Evolutionary conservation across 208 protist genomes (phyloP), one percentile per base, ranked within the genome.

Genomic region (Trypanosoma grayi): DNA sequence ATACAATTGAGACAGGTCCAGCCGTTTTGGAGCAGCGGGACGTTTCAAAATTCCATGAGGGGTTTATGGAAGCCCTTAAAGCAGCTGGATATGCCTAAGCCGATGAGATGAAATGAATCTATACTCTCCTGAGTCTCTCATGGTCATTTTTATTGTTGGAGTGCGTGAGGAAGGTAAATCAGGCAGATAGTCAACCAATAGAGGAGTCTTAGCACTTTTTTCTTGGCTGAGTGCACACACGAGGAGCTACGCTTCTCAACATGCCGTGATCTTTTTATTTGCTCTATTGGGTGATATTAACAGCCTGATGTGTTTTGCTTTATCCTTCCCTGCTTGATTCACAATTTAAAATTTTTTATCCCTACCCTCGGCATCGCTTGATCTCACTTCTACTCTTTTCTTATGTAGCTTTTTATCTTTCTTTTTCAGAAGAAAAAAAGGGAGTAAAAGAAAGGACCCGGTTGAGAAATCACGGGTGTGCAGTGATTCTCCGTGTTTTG

Each of bases 31-130:
- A 65, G 27, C 46, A 27, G 31, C 44, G 47, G 30, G 50, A 65
- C 27, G 11, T 41, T 8, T 50, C 57, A 24, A 71, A 64, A 33
- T 40, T 71, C 56, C 65, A 71, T 51, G 57, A 64, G 37, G 65
- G 65, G 39, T n/a, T 71, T 14, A 51, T 56, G 47, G 65, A 71
- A 13, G 46, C 39, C 30, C 57, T 71, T 16, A 71, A 64, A 24
- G 4, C 50, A 20, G 24, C 24, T 27, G 50, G 50, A 7, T 41
- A 39, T 20, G 41, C 33, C 13, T 66, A 40, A 50, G 6, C 0
- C 18, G n/a, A n/a, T n/a, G n/a, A n/a, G n/a, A n/a, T n/a, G n/a
- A n/a, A n/a, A n/a, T n/a, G n/a, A n/a, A n/a, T n/a, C n/a, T n/a
- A n/a, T n/a, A n/a, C n/a, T n/a, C n/a, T n/a, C n/a, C n/a, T n/a